Conservation (phyloP, 495 filamentous ascomycete species). For the Articulospora tetracladia region DNA sequence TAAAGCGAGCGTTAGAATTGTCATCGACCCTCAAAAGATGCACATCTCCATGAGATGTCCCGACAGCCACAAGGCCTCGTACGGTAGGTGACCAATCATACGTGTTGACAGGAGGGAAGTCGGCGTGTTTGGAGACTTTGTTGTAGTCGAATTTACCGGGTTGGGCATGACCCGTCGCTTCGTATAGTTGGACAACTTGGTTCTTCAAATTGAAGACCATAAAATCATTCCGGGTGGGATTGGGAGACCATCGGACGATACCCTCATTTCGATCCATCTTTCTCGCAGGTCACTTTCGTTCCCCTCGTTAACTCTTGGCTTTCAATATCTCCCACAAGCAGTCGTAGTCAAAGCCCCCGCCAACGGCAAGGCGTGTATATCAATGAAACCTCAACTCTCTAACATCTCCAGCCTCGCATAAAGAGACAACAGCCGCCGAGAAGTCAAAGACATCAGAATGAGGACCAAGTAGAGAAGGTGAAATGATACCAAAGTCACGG, state of each 20-base stretch:
- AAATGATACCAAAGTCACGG: background rate
- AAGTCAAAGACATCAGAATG: too few species aligned
- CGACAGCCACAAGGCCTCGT: conserved; percentile 73
- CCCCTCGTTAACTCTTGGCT: too few species aligned
- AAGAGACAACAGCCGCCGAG: too few species aligned
- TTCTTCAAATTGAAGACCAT: conserved; percentile 80
- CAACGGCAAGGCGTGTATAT: too few species aligned
- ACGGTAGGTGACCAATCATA: conserved; percentile 89
- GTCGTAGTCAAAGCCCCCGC: too few species aligned
- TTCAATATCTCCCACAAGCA: too few species aligned
- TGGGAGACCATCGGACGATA: conserved; percentile 84
- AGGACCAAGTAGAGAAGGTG: too few species aligned
- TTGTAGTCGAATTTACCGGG: conserved; percentile 58
- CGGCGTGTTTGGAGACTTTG: conserved; percentile 65
- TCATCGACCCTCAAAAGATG: conserved; percentile 75
- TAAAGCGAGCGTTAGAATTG: conserved; percentile 55
- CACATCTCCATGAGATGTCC: conserved; percentile 79
- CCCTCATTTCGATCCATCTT: conserved; percentile 51
- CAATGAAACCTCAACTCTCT: too few species aligned
- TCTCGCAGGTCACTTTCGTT: background rate
- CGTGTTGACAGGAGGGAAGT: conserved; percentile 81
- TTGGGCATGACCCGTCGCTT: conserved; percentile 57
- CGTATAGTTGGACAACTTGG: conserved; percentile 75
- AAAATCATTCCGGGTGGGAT: conserved; percentile 62
- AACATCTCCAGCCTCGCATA: too few species aligned